Conservation (phyloP, 1,139 yeast genomes). For the Yamadazyma kanchanaburiensis region DNA sequence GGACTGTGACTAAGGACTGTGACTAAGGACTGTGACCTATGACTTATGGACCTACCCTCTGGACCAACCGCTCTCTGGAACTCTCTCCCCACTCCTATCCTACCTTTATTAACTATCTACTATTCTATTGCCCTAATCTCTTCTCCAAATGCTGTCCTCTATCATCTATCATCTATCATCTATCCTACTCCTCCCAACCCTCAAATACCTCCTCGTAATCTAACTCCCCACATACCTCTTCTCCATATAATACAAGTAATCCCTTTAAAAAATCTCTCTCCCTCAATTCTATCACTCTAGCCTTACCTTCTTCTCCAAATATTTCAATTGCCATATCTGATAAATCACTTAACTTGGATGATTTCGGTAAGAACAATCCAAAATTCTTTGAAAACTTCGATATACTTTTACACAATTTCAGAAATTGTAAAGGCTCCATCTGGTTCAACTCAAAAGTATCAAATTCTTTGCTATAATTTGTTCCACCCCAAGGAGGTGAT, state of each 20-base stretch:
- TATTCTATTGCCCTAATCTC: too few species aligned
- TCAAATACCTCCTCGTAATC: too few species aligned
- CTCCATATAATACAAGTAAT: slow-evolving; percentile 38
- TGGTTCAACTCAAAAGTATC: slow-evolving; percentile 41
- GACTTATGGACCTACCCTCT: too few species aligned
- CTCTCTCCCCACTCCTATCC: too few species aligned
- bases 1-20: too few species aligned
- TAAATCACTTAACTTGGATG: slow-evolving; percentile 58
- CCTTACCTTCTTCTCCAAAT: slow-evolving; percentile 41
- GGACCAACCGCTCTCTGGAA: too few species aligned
- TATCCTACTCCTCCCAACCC: too few species aligned
- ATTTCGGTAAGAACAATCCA: slow-evolving; percentile 75
- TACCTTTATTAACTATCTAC: too few species aligned
- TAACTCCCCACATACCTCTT: too few species aligned
- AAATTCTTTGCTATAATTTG: slow-evolving; percentile 46
- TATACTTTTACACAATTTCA: slow-evolving; percentile 41
- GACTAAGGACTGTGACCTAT: too few species aligned
- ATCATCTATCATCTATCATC: too few species aligned
- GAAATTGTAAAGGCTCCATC: slow-evolving; percentile 50
- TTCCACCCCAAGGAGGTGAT: slow-evolving; percentile 99
- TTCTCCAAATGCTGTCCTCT: too few species aligned
- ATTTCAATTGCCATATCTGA: slow-evolving; percentile 42
- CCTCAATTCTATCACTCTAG: slow-evolving; percentile 48
- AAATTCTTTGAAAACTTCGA: slow-evolving; percentile 47
- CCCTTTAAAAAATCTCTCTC: slow-evolving; percentile 50